Evolutionary conservation across 257 asterid genomes (phyloP).

Genomic region (Hygrophila difformis): DNA sequence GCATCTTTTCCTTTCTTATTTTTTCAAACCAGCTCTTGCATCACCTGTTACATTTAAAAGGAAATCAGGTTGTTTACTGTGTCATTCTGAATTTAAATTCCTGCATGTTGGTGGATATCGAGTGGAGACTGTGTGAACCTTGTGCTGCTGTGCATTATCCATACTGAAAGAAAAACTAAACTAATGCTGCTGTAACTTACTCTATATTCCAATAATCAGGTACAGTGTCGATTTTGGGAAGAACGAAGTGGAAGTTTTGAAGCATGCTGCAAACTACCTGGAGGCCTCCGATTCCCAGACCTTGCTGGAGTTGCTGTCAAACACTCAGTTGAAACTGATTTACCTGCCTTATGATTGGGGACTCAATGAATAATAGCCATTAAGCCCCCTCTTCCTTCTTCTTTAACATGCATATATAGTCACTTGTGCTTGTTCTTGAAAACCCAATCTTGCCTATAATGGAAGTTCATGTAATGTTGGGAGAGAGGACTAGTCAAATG

Average conservation of each 20-base stretch:
- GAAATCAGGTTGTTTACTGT: no score
- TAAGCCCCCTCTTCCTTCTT: no score
- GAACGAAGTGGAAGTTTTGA: slow-evolving; percentile 72
- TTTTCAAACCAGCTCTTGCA: no score
- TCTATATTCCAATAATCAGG: slow-evolving; percentile 28
- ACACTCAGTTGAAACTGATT: slow-evolving; percentile 50
- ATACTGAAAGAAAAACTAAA: background rate
- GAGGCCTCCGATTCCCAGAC: slow-evolving; percentile 43
- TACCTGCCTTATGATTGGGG: slow-evolving; percentile 73
- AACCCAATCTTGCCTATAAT: no score
- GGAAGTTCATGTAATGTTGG: no score
- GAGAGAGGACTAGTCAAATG: no score
- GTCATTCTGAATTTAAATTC: no score
- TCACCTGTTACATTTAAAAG: no score
- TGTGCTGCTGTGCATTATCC: no score
- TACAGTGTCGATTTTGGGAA: slow-evolving; percentile 71
- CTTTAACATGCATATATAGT: no score
- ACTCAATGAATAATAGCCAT: slow-evolving; percentile 59
- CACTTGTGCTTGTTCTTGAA: no score
- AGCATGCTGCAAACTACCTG: slow-evolving; percentile 74
- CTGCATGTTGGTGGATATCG: background rate
- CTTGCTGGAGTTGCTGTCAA: slow-evolving; percentile 56
- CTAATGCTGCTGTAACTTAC: background rate
- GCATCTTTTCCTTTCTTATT: no score
- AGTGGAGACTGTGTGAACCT: background rate